Percentiles rank a stretch among this genome's conserved stretches.
Evolutionary conservation across 805 yeast genomes (phyloP).

Genomic region (Diddensiella transvaalensis): DNA sequence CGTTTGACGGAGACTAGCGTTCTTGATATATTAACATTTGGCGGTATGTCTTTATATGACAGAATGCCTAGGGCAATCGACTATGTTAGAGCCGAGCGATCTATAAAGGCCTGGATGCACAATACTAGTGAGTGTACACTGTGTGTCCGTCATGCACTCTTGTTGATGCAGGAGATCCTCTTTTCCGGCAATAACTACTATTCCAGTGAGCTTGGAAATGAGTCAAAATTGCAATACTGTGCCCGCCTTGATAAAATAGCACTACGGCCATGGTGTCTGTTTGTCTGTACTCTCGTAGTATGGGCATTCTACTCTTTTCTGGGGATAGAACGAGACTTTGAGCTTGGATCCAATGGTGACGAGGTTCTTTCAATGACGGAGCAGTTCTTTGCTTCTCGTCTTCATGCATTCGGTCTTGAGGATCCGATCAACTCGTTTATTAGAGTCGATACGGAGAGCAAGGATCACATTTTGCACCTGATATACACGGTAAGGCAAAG

Average conservation of each 20-base stretch:
- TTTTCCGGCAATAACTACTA: slow-evolving; percentile 16
- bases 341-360: slow-evolving; percentile 4
- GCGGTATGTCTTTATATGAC: slow-evolving; percentile 26
- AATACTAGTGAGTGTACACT: slow-evolving; percentile 20
- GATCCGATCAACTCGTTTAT: slow-evolving; percentile 10
- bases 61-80: slow-evolving; percentile 20
- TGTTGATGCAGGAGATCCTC: slow-evolving; percentile 26
- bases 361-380: slow-evolving; percentile 19
- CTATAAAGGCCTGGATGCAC: slow-evolving; percentile 26
- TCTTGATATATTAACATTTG: slow-evolving; percentile 26
- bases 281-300: slow-evolving; percentile 26
- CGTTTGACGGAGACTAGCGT: slow-evolving; percentile 23
- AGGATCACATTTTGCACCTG: slow-evolving; percentile 15
- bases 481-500: slow-evolving; percentile 21
- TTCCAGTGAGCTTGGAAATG: background rate
- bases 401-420: slow-evolving; percentile 15
- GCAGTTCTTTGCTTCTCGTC: slow-evolving; percentile 18
- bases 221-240: slow-evolving; percentile 3
- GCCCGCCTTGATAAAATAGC: slow-evolving; percentile 27
- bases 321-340: slow-evolving; percentile 7
- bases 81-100: slow-evolving; percentile 20
- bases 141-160: slow-evolving; percentile 25
- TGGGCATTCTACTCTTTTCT: slow-evolving; percentile 24
- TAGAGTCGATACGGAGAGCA: slow-evolving; percentile 9
- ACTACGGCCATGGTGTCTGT: slow-evolving; percentile 30